Evolutionary conservation across 495 filamentous ascomycete genomes (phyloP), one percentile per base, ranked within the genome.

Genomic region (Penicillium verhagenii): DNA sequence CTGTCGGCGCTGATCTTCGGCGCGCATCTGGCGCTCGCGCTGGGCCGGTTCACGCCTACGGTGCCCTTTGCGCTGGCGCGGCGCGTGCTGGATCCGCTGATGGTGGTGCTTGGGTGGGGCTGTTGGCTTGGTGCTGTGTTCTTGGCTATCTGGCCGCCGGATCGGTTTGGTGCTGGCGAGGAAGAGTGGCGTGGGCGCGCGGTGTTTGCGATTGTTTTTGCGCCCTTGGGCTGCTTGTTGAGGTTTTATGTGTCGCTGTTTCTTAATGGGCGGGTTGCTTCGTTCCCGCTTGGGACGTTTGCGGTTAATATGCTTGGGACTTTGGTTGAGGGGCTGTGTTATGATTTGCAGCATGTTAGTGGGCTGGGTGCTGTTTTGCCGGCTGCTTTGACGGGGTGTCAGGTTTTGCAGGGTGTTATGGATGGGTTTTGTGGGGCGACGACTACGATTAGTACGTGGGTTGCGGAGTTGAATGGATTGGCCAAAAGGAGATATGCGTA

Each of bases 371-470:
- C 62, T 20, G 57, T 33, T 38, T 38, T 60, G 29, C 57, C 63
- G 28, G 47, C 55, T 46, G 58, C 61, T 24, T 56, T 65, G 66
- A 79, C 82, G 29, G 84, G 85, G 23, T 94, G 91, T 64, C 89
- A 92, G 76, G 84, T 96, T 3, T 66, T 96, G 58, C 86, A 90
- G 65, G 92, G 92, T 6, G 72, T 96, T 21, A 81, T 87, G 73
- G 92, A 97, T 75, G 93, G 93, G 45, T 95, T 96, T 61, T 96
- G 92, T 67, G 93, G 93, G 8, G 86, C 87, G 57, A 72, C 90
- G 63, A 96, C 92, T 10, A 97, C 93, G 9, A 83, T 97, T n/a
- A 92, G 87, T 61, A 97, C 92, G 5, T 96, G 91, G 90, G 88
- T 94, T 13, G 72, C 76, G 9, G 93, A 97, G 77, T 63, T 96